Evolutionary conservation across 73 alveolate genomes (phyloP).

Genomic region (Tetrahymena thermophila): DNA sequence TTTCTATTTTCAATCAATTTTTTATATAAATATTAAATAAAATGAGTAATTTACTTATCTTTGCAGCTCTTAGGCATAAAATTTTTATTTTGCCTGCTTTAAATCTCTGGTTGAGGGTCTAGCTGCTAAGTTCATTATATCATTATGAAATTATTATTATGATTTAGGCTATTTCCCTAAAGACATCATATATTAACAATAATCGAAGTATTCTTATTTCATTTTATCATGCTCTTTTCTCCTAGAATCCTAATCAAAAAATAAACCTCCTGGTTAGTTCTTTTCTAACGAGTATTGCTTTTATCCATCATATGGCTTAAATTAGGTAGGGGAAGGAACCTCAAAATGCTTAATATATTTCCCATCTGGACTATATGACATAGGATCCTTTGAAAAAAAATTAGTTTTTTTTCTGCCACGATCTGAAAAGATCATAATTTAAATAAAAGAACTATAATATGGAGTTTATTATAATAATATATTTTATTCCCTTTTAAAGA

Average conservation of each 20-base stretch:
- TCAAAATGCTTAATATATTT: neutral
- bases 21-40: neutral
- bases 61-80: neutral
- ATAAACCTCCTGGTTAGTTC: neutral
- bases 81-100: neutral
- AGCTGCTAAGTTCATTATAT: neutral
- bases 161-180: neutral
- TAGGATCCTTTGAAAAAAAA: neutral
- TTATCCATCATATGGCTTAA: neutral
- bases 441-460: neutral
- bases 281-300: neutral
- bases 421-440: neutral
- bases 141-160: neutral
- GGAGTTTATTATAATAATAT: neutral
- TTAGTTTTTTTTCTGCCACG: neutral
- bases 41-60: neutral
- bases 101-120: neutral
- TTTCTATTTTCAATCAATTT: neutral
- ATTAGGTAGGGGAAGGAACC: neutral
- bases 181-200: neutral
- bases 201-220: neutral
- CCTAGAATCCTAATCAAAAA: neutral
- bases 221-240: neutral
- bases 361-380: neutral
- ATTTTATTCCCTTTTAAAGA: neutral